Evolutionary conservation across 177 flowering plant genomes (phyloP), one percentile per base, ranked within the genome.

Genomic region (Vitis hybrid): DNA sequence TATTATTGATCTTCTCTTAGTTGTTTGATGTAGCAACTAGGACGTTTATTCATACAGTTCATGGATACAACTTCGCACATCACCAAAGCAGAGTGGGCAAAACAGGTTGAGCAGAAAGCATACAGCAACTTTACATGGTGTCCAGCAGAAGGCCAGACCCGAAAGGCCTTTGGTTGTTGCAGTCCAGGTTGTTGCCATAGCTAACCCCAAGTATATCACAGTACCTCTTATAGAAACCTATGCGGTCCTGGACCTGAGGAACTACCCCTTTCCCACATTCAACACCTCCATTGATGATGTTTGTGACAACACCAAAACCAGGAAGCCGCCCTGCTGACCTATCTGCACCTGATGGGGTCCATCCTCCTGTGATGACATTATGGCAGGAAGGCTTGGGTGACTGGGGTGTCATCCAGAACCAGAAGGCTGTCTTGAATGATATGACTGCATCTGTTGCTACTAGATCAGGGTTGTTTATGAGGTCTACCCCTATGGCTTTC

Each of bases 371-470:
- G 34, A 78, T 74, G 10, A 74, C 78, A 12, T 73, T 39, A 56
- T 80, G 81, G 73, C 81, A 61, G 0, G 83, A 78, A 1, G 83
- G 83, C 63, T 78, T 78, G 1, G 74, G 71, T 3, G 70, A 45
- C 62, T 75, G 79, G 1, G 77, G 60, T 0, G 81, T 78, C 83
- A 80, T 77, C 83, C 83, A 80, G 57, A 73, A 80, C 83, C 83
- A 80, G 11, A 78, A 7, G 6, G 81, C 83, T 18, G 83, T 69
- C 64, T 75, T 78, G 83, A 80, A 78, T 1, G 83, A 75, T 13
- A 75, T 62, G 1, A 60, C 51, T 7, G 79, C 11, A 45, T 80
- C 26, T 6, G 68, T 75, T 1, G 81, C 73, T 0, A 80, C 77
- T 1, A 70, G 62, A 50, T 78, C 81, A 2, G 83, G 79, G 23